A percentile compares a stretch with the other conserved stretches of the same genome.
These are phyloP conservation scores for Ailanthus altissimus DNA, from an alignment of 345 rosid genomes.

Conservation along the genomic window DNA sequence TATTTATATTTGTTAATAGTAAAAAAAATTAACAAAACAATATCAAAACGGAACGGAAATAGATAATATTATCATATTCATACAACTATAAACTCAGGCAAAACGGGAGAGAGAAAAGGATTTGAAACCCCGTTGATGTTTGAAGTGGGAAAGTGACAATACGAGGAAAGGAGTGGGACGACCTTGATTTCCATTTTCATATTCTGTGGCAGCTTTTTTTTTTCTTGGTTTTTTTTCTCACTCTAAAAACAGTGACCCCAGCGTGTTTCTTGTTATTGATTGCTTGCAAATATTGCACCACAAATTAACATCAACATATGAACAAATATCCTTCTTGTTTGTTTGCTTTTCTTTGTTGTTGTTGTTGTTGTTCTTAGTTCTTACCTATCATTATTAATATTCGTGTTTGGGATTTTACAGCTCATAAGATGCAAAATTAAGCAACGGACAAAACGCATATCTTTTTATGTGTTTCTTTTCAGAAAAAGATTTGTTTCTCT, in stretches of 20 bases:
- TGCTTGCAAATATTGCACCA: neutral
- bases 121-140: neutral
- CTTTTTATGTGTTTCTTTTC: neutral
- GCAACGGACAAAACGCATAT: neutral
- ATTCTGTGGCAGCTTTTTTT: slow-evolving; percentile 42
- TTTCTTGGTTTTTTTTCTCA: neutral
- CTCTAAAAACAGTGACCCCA: slow-evolving; percentile 25
- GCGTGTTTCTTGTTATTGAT: slow-evolving; percentile 6
- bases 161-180: slow-evolving; percentile 35
- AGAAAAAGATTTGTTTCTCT: slow-evolving; percentile 3
- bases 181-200: slow-evolving; percentile 39
- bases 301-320: neutral
- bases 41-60: neutral
- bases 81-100: neutral
- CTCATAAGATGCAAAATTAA: neutral
- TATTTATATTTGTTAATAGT: neutral
- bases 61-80: too few relatives aligned
- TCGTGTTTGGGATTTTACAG: neutral
- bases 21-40: neutral
- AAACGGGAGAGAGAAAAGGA: slow-evolving; percentile 14
- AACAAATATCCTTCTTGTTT: neutral
- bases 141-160: slow-evolving; percentile 34
- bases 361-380: neutral
- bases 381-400: neutral
- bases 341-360: slow-evolving; percentile 18